Conservation (phyloP, 2,329 filamentous ascomycete genomes). For the Fusarium mangiferae region DNA sequence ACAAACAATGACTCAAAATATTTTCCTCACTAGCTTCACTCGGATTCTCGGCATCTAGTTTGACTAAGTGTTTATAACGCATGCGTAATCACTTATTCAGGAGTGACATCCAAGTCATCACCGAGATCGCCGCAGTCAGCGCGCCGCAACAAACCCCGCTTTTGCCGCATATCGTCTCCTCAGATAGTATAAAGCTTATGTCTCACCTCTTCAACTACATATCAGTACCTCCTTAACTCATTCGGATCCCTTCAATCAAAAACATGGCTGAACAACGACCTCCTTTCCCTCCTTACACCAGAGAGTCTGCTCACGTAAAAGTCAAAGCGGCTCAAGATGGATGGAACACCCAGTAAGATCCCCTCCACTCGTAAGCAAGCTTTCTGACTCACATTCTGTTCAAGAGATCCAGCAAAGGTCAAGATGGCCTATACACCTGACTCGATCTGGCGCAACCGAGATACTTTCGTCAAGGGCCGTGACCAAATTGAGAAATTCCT, state of each 20-base stretch:
- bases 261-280: slow-evolving; percentile 43
- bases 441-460: slow-evolving; percentile 84
- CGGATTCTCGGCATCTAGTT: neutral
- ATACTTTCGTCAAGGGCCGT: slow-evolving; percentile 74
- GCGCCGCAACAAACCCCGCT: slow-evolving; percentile 4
- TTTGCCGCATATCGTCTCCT: neutral
- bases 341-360: slow-evolving; percentile 78
- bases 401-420: slow-evolving; percentile 71
- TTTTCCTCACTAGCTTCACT: no score
- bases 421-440: slow-evolving; percentile 79
- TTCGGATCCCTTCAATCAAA: neutral
- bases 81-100: neutral
- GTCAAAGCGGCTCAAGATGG: slow-evolving; percentile 86
- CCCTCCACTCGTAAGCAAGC: no score
- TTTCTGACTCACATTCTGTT: neutral
- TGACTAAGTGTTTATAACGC: neutral
- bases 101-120: neutral
- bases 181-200: neutral
- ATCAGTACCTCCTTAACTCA: neutral
- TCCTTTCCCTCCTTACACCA: slow-evolving; percentile 77
- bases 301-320: slow-evolving; percentile 76
- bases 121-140: slow-evolving; percentile 1
- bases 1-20: no score
- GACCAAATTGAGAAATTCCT: slow-evolving; percentile 75
- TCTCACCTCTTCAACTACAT: neutral